phyloP scores from a whole-genome alignment of 176 grass and related monocot genomes.

The Aegilops tauschii region DNA sequence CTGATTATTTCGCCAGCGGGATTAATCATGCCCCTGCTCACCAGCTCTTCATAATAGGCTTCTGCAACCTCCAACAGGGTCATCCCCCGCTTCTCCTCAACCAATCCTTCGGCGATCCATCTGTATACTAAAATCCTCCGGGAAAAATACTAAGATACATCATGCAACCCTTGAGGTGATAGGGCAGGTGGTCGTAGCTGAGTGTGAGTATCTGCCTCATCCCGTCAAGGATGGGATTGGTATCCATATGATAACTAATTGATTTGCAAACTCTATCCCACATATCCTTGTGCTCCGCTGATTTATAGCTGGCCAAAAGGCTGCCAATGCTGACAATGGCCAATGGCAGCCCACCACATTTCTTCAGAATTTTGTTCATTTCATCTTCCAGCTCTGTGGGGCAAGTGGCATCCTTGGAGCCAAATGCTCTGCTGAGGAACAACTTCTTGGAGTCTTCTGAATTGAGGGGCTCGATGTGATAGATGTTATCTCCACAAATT shows the following conservation, averaged over 20 bases:
- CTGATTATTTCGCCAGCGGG: too few species aligned
- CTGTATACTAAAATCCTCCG: neutral
- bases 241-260: too few species aligned
- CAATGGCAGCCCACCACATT: neutral
- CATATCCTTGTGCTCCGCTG: too few species aligned
- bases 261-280: too few species aligned
- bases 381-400: neutral
- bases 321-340: neutral
- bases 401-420: neutral
- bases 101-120: constrained; percentile 11
- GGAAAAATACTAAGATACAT: too few species aligned
- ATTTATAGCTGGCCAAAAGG: neutral
- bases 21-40: neutral
- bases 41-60: neutral
- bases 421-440: neutral
- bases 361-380: neutral
- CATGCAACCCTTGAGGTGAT: too few species aligned
- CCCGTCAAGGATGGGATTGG: too few species aligned
- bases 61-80: neutral
- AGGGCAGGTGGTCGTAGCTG: too few species aligned
- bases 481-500: neutral
- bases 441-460: neutral
- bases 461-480: neutral
- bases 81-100: constrained; percentile 2
- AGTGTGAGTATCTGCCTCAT: too few species aligned